Evolutionary conservation across 345 rosid genomes (phyloP), one percentile per base, ranked within the genome.

Genomic region (Aquilaria yunnanensis): DNA sequence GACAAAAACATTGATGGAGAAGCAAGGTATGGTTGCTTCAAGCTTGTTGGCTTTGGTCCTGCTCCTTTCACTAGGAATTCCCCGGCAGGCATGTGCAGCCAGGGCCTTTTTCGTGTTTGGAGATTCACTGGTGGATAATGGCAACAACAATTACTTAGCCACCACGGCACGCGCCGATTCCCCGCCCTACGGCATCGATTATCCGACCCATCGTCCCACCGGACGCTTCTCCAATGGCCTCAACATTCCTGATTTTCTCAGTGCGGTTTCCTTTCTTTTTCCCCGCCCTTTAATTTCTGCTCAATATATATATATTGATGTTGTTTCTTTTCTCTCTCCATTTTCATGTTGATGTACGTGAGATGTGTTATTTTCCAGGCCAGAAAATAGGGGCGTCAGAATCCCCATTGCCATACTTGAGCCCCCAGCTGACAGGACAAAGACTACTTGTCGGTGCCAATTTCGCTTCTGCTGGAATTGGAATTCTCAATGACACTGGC

Each of bases 381-480:
- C 70, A 79, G 76, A 75, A 83, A 56, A 61, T 93, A 57, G 88
- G 97, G 1, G 43, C 43, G 8, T 72, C 88, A 13, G 86, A 74
- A 45, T 46, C 93, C 50, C 74, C 86, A 65, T 70, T 90, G 77
- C 98, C 98, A 0, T 93, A 93, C 72, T 66, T 93, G 48, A 86
- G 85, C 59, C 96, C 97, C 5, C 63, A 78, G 64, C 83, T 93
- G 54, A 63, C 9, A 8, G 92, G 90, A 12, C 61, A 81, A 31
- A 87, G 12, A 58, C 81, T 93, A 29, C 83, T 90, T 52, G 63
- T 81, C 3, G 96, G 98, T 13, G 98, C 98, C 59, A 93, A 93
- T 56, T 93, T 93, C 43, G 98, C 98, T 54, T 93, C 98, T 1
- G 97, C 98, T 37, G 98, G 98, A 31, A 83, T 93, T 12, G 98